These are phyloP conservation scores for Aspergillus saccharolyticus DNA, from an alignment of 495 filamentous ascomycete species.

Conservation along the genomic window DNA sequence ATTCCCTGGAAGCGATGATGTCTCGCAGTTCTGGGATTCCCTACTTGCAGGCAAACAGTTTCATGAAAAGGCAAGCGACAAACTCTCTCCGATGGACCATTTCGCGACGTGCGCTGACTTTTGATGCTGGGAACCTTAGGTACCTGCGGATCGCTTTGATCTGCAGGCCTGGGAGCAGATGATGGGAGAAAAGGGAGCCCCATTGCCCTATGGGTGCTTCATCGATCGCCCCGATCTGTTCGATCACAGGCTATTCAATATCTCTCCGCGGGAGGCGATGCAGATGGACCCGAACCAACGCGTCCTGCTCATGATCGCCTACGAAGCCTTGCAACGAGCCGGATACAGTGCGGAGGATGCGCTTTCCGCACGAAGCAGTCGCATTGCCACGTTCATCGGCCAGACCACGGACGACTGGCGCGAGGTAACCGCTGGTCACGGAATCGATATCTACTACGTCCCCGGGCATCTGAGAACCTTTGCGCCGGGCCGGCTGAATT, in stretches of 20 bases:
- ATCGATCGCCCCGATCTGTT: slow-evolving; percentile 29
- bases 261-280: slow-evolving; percentile 25
- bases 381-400: slow-evolving; percentile 34
- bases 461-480: slow-evolving; percentile 27
- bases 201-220: slow-evolving; percentile 35
- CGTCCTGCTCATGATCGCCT: slow-evolving; percentile 28
- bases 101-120: no score
- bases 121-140: not conserved
- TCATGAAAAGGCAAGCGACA: no score
- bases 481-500: slow-evolving; percentile 46
- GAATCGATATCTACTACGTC: slow-evolving; percentile 25
- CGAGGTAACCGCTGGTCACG: slow-evolving; percentile 23
- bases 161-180: no score
- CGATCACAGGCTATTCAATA: slow-evolving; percentile 31
- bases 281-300: slow-evolving; percentile 32
- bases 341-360: slow-evolving; percentile 26
- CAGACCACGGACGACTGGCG: slow-evolving; percentile 30
- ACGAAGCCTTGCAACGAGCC: slow-evolving; percentile 35
- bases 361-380: slow-evolving; percentile 12
- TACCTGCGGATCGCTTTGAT: slow-evolving; percentile 43
- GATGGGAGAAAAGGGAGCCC: slow-evolving; percentile 29
- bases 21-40: not conserved
- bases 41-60: no score
- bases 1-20: not conserved
- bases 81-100: no score